Evolutionary conservation across 208 protist genomes (phyloP).

Genomic region (Naegleria fowleri): DNA sequence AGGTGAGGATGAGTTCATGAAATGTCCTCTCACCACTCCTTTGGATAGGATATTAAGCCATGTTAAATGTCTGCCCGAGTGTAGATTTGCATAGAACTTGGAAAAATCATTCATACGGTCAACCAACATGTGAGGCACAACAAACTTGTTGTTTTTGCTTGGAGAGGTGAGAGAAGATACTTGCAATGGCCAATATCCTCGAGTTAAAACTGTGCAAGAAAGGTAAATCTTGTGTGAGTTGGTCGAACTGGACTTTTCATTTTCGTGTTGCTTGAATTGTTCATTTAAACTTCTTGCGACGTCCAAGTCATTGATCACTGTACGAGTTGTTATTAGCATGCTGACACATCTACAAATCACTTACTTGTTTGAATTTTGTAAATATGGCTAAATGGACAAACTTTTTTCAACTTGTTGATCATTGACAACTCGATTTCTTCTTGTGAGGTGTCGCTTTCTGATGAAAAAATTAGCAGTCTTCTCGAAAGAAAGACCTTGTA

Average conservation of each 20-base stretch:
- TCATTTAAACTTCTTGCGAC: not conserved
- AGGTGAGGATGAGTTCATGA: not conserved
- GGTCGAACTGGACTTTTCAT: not conserved
- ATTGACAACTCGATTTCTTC: not conserved
- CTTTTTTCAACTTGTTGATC: not conserved
- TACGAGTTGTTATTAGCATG: too few relatives aligned
- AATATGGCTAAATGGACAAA: not conserved
- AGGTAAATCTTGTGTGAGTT: not conserved
- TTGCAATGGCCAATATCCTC: not conserved
- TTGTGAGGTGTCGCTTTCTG: not conserved
- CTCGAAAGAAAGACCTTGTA: conserved; percentile 77
- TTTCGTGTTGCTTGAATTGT: not conserved
- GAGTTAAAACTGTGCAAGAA: not conserved
- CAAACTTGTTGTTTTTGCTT: not conserved
- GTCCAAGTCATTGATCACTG: not conserved
- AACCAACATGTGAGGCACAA: not conserved
- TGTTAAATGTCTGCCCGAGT: not conserved
- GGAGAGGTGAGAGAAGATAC: not conserved
- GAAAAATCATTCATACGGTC: not conserved
- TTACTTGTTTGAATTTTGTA: not conserved
- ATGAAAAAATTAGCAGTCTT: conserved; percentile 48
- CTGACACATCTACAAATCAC: too few relatives aligned
- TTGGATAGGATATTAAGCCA: not conserved
- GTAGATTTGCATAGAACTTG: not conserved
- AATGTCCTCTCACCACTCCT: not conserved